Base-by-base conservation (phyloP, 1,284 basidiomycete species). In the Polyporus tsugae region DNA sequence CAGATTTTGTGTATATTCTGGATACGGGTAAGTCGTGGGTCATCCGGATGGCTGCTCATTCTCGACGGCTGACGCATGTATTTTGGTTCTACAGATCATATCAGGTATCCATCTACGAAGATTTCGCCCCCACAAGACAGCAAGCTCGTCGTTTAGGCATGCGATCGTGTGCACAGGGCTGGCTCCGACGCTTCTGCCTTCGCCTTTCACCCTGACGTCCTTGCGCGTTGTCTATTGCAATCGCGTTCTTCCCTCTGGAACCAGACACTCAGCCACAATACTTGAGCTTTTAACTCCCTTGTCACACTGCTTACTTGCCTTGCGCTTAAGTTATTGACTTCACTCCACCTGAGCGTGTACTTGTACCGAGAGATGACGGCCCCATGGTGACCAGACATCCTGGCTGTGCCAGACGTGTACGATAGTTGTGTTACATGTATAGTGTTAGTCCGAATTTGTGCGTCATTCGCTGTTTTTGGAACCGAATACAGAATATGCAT, bases 1-100 rank as follows among this genome's bases (percentile, higher is more conserved):
- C 86, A 38, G 71, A 72, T 39, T 79, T 93, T 60, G 86, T 97
- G 42, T 93, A 98, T 77, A 89, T 98, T 63, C 85, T 98, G 70
- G 96, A 97, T 79, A 96, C 95, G 10, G 93, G 95, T 77, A 59
- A 52, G 74, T 69, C 4, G 6, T 49, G 15, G 9, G 9, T 49
- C 55, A 6, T 58, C 19, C 19, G n/a, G 3, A 22, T 70, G 42
- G 65, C 71, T 58, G 61, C 70, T 64, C 13, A 64, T 9, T 22
- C 4, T 17, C 10, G 59, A 63, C 61, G 64, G 53, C 38, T 69
- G 44, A 64, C 53, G 52, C 62, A 66, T 39, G 62, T 62, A 17
- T 49, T 11, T 36, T 53, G 6, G 35, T 60, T 52, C 62, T n/a
- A 29, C 74, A 90, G 91, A 94, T 80, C 89, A 97, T 78, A 97